Base-by-base conservation (phyloP, 1,284 basidiomycete genomes). In the Cutaneotrichosporon sp. region DNA sequence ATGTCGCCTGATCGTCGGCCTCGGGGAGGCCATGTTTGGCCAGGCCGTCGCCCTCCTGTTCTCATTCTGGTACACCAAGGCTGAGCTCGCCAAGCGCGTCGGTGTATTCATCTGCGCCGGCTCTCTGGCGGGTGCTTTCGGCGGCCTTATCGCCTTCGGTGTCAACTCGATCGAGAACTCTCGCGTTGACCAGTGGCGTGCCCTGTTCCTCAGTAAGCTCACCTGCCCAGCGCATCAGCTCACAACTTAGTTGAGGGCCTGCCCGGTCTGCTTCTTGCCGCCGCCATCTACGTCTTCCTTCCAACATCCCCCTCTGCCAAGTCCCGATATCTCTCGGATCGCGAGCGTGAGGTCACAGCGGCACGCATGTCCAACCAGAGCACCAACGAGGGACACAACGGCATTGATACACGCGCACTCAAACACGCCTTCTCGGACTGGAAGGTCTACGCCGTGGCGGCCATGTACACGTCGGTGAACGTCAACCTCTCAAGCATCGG, bases 301-400 rank as follows among this genome's bases (percentile, higher is more conserved):
- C 92, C 92, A 0, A 84, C 87, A 54, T 82, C 90, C 34, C 92
- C 92, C 0, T 90, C 93, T 72, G 87, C 85, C 14, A 88, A 85
- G 14, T 88, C 89, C 0, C 78, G 76, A 0, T 89, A 87, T 72
- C 79, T 94, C 47, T 88, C 82, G 45, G 88, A 89, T 64, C 81
- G 85, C 13, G 88, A 94, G 74, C 85, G 91, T 11, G 83, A 84
- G 53, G 79, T 94, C 33, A 89, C 89, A 2, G 69, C 91, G 27
- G 86, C 86, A 22, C 84, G 91, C 54, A 86, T 90, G 81, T 92
- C 89, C 70, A 82, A 86, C 55, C 85, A 87, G 24, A 84, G 85
- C 5, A 16, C 18, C 18, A 25, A 50, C 10, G 16, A 25, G 10
- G 84, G 84, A 58, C 85, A 84, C 3, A 54, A 60, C 5, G 79